Percentiles rank a stretch among this genome's conserved stretches.
Conservation (phyloP, 2,329 filamentous ascomycete species). For the Diaporthe vaccinii region DNA sequence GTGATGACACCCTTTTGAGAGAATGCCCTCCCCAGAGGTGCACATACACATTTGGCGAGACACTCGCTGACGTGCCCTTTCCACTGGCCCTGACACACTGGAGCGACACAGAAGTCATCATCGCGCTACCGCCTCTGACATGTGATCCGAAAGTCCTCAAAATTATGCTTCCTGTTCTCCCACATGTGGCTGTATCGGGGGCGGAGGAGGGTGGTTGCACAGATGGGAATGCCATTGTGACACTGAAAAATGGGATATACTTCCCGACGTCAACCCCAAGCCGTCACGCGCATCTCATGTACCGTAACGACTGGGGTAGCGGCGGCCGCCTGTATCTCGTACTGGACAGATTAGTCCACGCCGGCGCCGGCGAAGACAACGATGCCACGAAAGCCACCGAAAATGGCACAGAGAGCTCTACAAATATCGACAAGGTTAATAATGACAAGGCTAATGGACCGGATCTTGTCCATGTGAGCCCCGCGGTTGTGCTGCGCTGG, state of each 20-base stretch:
- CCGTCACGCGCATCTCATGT: not conserved
- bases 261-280: not conserved
- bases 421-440: not conserved
- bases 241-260: not conserved
- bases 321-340: not conserved
- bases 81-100: constrained; percentile 21
- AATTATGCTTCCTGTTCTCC: not conserved
- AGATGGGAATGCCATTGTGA: not conserved
- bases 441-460: too few species aligned
- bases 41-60: constrained; percentile 12
- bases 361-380: too few species aligned
- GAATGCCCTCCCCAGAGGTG: not conserved
- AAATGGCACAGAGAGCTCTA: not conserved
- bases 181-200: not conserved
- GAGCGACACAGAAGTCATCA: constrained; percentile 8
- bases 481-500: constrained; percentile 16
- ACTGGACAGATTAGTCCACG: not conserved
- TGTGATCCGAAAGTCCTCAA: constrained; percentile 26
- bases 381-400: not conserved
- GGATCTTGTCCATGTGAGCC: not conserved
- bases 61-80: not conserved
- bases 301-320: not conserved
- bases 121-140: constrained; percentile 17
- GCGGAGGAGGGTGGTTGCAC: fast-evolving
- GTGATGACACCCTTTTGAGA: not conserved